Evolutionary conservation across 2,329 filamentous ascomycete species (phyloP).

Genomic region (Pseudogymnoascus sp.): DNA sequence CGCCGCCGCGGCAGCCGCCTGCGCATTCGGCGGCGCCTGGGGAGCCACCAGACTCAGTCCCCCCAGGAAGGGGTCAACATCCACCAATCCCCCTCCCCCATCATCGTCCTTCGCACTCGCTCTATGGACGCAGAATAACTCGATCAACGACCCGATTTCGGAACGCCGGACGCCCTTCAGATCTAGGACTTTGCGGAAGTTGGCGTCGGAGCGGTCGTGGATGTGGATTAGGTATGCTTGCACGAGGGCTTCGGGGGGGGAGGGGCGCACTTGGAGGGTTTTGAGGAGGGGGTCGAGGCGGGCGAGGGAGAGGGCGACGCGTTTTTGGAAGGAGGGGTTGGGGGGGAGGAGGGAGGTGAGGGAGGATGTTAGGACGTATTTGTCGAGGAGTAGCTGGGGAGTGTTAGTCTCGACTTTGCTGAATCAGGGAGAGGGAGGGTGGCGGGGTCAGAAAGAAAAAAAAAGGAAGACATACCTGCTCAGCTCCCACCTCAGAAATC

Average conservation of each 20-base stretch:
- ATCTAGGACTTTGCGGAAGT: constrained; percentile 94
- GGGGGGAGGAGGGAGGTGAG: constrained; percentile 64
- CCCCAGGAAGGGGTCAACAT: constrained; percentile 63
- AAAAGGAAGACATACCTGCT: constrained; percentile 54
- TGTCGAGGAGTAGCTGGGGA: constrained; percentile 82
- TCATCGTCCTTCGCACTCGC: constrained; percentile 62
- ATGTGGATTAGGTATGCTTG: constrained; percentile 98
- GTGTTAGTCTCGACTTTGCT: constrained; percentile 20
- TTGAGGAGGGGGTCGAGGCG: constrained; percentile 91
- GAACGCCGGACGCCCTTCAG: constrained; percentile 84
- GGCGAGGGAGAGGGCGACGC: constrained; percentile 75
- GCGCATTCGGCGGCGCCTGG: constrained; percentile 35
- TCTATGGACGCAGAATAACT: constrained; percentile 74
- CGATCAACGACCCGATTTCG: constrained; percentile 75
- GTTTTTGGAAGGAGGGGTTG: constrained; percentile 63
- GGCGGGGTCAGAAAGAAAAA: no score
- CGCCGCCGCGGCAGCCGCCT: constrained; percentile 50
- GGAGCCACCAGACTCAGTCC: constrained; percentile 38
- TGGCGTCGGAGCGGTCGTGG: constrained; percentile 82
- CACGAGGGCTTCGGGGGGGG: constrained; percentile 86
- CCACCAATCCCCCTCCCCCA: constrained; percentile 53
- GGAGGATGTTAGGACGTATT: constrained; percentile 78
- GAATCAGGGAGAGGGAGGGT: not conserved
- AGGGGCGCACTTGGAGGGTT: constrained; percentile 87
- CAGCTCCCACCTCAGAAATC: constrained; percentile 86